Conservation (phyloP, 768 basidiomycete genomes). For the Rhodocollybia butyracea region DNA sequence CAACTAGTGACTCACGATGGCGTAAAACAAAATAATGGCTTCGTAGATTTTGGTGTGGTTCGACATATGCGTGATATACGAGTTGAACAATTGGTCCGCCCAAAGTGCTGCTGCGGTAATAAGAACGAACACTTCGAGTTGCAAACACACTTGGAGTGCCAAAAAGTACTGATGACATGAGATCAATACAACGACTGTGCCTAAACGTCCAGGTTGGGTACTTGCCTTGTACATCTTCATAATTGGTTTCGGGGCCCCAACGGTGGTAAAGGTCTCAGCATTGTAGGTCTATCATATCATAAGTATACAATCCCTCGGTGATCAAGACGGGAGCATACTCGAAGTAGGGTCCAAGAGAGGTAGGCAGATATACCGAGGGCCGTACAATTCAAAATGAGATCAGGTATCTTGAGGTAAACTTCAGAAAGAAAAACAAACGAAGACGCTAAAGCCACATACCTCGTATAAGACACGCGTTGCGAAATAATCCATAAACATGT, state of each 20-base stretch:
- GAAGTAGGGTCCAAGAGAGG: conserved; percentile 43
- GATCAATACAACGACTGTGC: too few species aligned
- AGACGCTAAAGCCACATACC: conserved; percentile 26
- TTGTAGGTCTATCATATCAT: conserved; percentile 33
- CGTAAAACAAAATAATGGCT: conserved; percentile 41
- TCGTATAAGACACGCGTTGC: conserved; percentile 35
- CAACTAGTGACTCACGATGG: conserved; percentile 31
- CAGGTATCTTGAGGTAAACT: conserved; percentile 36
- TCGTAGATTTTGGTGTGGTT: conserved; percentile 38
- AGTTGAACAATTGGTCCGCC: conserved; percentile 50
- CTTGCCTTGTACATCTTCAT: conserved; percentile 47
- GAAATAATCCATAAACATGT: conserved; percentile 47
- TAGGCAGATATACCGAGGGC: conserved; percentile 39
- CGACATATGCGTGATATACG: conserved; percentile 41
- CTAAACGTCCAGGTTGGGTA: background rate
- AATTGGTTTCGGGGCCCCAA: conserved; percentile 50
- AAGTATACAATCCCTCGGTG: background rate
- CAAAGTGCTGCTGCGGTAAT: conserved; percentile 50
- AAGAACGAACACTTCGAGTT: conserved; percentile 51
- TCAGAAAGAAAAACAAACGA: background rate
- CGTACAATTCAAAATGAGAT: conserved; percentile 41
- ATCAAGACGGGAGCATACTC: background rate
- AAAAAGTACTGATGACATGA: conserved; percentile 42
- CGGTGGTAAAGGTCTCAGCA: conserved; percentile 44
- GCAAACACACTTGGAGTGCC: conserved; percentile 50